Percentiles rank a stretch among this genome's conserved stretches.
phyloP scores from a whole-genome alignment of 495 filamentous ascomycete species.

The Podospora tetraspora region DNA sequence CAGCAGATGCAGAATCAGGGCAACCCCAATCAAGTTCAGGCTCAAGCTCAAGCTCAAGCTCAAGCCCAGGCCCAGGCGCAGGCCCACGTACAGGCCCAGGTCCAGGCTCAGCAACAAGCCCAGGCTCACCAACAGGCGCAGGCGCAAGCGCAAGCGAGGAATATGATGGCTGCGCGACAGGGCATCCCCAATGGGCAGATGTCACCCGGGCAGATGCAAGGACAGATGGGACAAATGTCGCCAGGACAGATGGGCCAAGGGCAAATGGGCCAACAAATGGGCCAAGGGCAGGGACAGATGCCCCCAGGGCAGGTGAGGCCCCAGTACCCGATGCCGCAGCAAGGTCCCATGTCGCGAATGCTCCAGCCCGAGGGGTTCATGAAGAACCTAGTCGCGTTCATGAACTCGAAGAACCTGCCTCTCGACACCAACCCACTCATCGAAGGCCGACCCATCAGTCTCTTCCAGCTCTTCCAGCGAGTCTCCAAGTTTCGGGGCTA shows the following conservation, averaged over 20 bases:
- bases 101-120: conserved; percentile 22
- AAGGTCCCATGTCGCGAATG: conserved; percentile 20
- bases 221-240: not conserved
- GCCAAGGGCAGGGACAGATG: conserved; percentile 37
- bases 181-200: conserved; percentile 44
- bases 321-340: conserved; percentile 29
- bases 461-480: conserved; percentile 67
- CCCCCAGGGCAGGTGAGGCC: conserved; percentile 39
- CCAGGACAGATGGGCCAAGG: not conserved
- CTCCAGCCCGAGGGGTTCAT: conserved; percentile 63
- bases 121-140: conserved; percentile 36
- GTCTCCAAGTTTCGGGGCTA: conserved; percentile 72
- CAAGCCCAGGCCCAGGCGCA: conserved; percentile 32
- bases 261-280: conserved; percentile 11
- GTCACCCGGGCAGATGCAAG: not conserved
- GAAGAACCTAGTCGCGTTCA: conserved; percentile 65
- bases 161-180: conserved; percentile 45
- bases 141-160: conserved; percentile 29
- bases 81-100: not conserved
- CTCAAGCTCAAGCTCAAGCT: conserved; percentile 7
- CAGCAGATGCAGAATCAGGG: conserved; percentile 29
- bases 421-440: conserved; percentile 67
- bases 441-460: conserved; percentile 61
- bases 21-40: conserved; percentile 1
- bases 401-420: conserved; percentile 60